phyloP scores from a whole-genome alignment of 805 yeast species.

The Myxozyma mucilagina region DNA sequence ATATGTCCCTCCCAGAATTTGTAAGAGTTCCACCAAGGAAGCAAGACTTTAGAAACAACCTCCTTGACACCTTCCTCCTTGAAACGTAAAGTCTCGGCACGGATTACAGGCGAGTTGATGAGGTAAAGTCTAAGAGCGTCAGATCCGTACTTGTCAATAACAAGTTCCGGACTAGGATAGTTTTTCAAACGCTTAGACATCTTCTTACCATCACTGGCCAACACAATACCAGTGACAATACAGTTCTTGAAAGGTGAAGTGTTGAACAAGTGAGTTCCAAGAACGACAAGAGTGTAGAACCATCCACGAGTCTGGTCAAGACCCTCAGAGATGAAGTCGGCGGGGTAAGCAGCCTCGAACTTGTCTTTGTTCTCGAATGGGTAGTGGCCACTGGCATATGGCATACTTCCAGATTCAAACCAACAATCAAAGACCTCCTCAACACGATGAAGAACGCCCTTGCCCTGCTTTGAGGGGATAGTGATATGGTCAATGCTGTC shows the following conservation, averaged over 20 bases:
- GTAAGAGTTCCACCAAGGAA: constrained; percentile 99
- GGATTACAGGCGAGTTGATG: constrained; percentile 95
- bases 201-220: constrained; percentile 98
- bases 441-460: constrained; percentile 81
- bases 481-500: constrained; percentile 88
- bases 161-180: constrained; percentile 89
- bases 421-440: constrained; percentile 99
- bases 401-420: constrained; percentile 99
- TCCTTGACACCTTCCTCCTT: constrained; percentile 99
- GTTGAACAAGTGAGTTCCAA: constrained; percentile 92
- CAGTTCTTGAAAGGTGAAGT: constrained; percentile 93
- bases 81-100: constrained; percentile 95
- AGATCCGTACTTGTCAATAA: constrained; percentile 89
- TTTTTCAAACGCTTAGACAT: constrained; percentile 98
- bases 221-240: constrained; percentile 92
- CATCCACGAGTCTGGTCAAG: constrained; percentile 99
- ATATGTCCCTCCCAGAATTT: constrained; percentile 96
- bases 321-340: constrained; percentile 97
- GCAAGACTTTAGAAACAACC: constrained; percentile 89
- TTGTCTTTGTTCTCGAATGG: constrained; percentile 84
- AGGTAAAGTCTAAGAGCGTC: constrained; percentile 94
- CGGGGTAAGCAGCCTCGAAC: constrained; percentile 82
- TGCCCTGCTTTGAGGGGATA: constrained; percentile 88
- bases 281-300: constrained; percentile 94
- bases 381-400: constrained; percentile 93